phyloP scores from a whole-genome alignment of 768 basidiomycete genomes.

The Galerina sulciceps region DNA sequence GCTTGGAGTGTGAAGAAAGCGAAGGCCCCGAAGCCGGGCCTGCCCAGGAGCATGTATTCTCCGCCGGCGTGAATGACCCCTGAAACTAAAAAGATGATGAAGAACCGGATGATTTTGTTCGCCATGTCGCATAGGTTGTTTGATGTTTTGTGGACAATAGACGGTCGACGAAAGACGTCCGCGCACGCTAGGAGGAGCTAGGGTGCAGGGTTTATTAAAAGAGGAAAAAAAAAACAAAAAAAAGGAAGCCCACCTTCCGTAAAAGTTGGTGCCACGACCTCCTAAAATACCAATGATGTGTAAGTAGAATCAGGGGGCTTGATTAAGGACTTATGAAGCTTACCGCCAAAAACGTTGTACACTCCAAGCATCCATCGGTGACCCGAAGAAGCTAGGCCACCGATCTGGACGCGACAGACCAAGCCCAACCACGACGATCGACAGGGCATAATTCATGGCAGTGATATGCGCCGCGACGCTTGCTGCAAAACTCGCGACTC shows the following conservation, averaged over 20 bases:
- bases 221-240: neutral
- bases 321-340: neutral
- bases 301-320: neutral
- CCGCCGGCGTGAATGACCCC: conserved; percentile 35
- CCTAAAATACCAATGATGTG: neutral
- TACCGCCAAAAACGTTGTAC: conserved; percentile 27
- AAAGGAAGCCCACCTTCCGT: conserved; percentile 18
- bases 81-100: conserved; percentile 33
- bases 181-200: conserved; percentile 15
- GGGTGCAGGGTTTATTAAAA: neutral
- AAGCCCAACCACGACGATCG: conserved; percentile 12
- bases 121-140: neutral
- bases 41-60: conserved; percentile 35
- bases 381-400: conserved; percentile 27
- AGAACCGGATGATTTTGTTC: conserved; percentile 14
- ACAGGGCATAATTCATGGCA: conserved; percentile 13
- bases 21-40: conserved; percentile 27
- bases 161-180: neutral
- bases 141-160: neutral
- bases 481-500: conserved; percentile 16
- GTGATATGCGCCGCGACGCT: conserved; percentile 18
- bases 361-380: conserved; percentile 17
- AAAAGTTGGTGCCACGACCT: conserved; percentile 22
- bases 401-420: conserved; percentile 24
- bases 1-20: conserved; percentile 39